A percentile compares a stretch with the other conserved stretches of the same genome.
phyloP scores from a whole-genome alignment of 2,329 filamentous ascomycete species.

The Akanthomyces lecanii region DNA sequence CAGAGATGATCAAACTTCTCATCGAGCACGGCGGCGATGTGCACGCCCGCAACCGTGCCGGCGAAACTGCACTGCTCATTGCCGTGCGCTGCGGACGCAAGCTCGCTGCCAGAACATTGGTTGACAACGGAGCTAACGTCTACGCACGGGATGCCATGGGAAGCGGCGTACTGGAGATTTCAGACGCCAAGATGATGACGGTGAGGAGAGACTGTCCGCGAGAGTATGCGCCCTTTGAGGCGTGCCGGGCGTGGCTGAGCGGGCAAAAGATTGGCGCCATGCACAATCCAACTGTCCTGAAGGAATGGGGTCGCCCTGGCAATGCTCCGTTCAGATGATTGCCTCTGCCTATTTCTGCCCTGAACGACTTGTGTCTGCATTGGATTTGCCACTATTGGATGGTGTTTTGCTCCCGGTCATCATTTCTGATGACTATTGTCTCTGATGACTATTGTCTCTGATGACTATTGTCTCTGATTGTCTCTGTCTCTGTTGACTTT shows the following conservation, averaged over 20 bases:
- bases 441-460: no score
- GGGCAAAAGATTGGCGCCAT: slow-evolving; percentile 31
- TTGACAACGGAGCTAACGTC: slow-evolving; percentile 45
- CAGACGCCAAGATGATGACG: slow-evolving; percentile 36
- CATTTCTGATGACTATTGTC: no score
- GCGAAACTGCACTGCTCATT: slow-evolving; percentile 53
- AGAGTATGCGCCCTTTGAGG: slow-evolving; percentile 41
- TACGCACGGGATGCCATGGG: slow-evolving; percentile 43
- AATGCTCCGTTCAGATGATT: no score
- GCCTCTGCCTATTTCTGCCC: no score
- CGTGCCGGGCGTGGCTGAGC: slow-evolving; percentile 43
- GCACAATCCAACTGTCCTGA: slow-evolving; percentile 36
- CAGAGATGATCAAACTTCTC: slow-evolving; percentile 42
- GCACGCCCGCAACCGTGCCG: slow-evolving; percentile 48
- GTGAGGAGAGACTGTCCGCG: slow-evolving; percentile 4
- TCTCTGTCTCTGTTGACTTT: no score
- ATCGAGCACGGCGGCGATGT: slow-evolving; percentile 40
- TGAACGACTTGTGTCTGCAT: no score
- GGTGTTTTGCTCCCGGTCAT: no score
- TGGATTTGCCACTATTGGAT: no score
- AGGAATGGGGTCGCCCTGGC: slow-evolving; percentile 35
- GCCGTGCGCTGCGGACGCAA: slow-evolving; percentile 51
- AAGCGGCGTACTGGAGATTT: slow-evolving; percentile 42
- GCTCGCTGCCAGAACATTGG: slow-evolving; percentile 44
- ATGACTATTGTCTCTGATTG: no score